Conservation (phyloP, 2,329 filamentous ascomycete species). For the Aphanocladium album region DNA sequence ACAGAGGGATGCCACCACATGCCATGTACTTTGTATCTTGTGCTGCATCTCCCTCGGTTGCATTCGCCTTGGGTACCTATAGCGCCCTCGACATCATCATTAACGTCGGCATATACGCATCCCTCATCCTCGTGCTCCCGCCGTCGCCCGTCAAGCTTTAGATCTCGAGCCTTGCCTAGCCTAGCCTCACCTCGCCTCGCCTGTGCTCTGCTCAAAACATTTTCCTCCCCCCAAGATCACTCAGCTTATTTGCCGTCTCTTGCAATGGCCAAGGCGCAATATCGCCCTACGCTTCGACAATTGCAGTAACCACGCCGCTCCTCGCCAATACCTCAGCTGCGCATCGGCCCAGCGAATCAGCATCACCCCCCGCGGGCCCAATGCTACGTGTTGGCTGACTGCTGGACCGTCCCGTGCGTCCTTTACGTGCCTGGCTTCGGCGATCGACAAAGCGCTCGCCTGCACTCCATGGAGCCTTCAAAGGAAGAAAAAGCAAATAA, state of each 20-base stretch:
- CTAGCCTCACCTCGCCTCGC: no score
- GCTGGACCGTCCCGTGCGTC: background rate
- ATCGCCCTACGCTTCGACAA: background rate
- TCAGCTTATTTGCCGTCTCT: conserved; percentile 12
- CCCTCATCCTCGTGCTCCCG: background rate
- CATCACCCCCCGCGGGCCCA: background rate
- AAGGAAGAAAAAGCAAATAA: background rate
- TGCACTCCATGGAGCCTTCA: background rate
- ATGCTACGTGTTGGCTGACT: conserved; percentile 1
- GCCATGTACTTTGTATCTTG: background rate
- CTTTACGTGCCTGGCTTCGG: background rate
- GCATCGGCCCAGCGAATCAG: background rate
- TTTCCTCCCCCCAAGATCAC: no score
- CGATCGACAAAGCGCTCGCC: background rate
- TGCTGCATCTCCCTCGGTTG: background rate
- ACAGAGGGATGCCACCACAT: background rate
- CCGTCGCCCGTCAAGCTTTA: no score
- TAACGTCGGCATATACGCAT: background rate
- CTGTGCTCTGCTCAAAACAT: no score
- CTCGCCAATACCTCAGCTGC: background rate
- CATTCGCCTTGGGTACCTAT: background rate
- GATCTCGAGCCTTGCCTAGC: no score
- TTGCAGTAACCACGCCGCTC: background rate
- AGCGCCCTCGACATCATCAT: background rate
- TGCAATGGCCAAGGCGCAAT: background rate